These are phyloP conservation scores for Nepenthes alata DNA, from an alignment of 179 eudicot genomes.

Conservation along the genomic window DNA sequence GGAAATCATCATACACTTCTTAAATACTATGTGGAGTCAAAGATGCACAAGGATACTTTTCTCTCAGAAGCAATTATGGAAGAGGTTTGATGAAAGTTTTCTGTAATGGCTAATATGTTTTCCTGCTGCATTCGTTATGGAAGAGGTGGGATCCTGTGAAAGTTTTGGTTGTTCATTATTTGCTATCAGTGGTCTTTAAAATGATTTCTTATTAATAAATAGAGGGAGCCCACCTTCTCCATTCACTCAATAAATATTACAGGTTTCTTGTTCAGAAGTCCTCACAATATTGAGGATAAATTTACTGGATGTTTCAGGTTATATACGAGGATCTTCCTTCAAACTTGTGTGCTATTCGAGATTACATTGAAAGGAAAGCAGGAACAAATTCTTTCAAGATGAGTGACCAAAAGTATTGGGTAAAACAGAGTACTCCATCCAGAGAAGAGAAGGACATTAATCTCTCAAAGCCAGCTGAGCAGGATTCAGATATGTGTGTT, in stretches of 20 bases:
- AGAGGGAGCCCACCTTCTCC: no score
- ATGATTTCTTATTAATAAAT: no score
- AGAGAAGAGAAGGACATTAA: constrained; percentile 7
- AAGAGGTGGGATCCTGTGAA: background rate
- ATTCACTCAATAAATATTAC: background rate
- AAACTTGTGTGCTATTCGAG: constrained; percentile 87
- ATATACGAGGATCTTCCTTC: constrained; percentile 98
- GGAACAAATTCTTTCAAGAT: constrained; percentile 20
- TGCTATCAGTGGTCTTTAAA: background rate
- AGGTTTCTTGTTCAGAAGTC: background rate
- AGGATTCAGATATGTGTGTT: constrained; percentile 11
- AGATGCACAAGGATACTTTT: constrained; percentile 74
- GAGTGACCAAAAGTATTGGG: constrained; percentile 6
- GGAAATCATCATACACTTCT: constrained; percentile 90
- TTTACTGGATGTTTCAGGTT: constrained; percentile 30
- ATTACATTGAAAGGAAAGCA: constrained; percentile 56
- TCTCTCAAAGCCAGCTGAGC: constrained; percentile 6
- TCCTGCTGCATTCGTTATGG: background rate
- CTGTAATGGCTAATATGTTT: background rate
- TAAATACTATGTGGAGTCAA: constrained; percentile 92
- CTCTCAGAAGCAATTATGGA: constrained; percentile 97
- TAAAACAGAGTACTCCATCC: constrained; percentile 12
- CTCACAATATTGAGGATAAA: background rate
- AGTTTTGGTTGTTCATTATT: background rate
- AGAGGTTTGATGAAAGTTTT: constrained; percentile 44